These are phyloP conservation scores for Aspergillus felis DNA, from an alignment of 2,329 filamentous ascomycete species.

Conservation along the genomic window DNA sequence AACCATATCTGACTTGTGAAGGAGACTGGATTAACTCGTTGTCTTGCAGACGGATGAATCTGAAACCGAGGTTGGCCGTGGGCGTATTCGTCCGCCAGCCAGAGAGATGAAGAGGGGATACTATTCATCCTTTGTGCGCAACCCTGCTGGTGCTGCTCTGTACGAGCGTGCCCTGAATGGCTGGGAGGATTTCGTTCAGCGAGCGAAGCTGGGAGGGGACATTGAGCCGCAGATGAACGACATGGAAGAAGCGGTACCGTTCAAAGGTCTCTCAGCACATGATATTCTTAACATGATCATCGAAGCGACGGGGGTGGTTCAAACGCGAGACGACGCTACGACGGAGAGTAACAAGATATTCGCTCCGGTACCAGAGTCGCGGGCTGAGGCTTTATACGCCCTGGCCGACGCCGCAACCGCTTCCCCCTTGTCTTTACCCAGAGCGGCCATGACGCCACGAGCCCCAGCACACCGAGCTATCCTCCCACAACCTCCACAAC, in stretches of 20 bases:
- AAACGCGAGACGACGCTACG: conserved; percentile 7
- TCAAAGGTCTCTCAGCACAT: conserved; percentile 21
- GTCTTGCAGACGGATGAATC: conserved; percentile 26
- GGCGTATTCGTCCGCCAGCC: conserved; percentile 18
- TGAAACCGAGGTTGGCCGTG: conserved; percentile 26
- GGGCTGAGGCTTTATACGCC: conserved; percentile 27
- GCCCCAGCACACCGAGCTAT: conserved; percentile 32
- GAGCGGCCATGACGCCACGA: conserved; percentile 44
- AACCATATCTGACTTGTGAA: neutral
- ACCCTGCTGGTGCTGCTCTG: conserved; percentile 30
- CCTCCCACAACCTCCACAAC: conserved; percentile 22
- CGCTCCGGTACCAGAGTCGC: conserved; percentile 10
- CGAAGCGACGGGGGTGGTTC: conserved; percentile 25
- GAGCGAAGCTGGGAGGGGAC: conserved; percentile 35
- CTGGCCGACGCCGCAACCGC: conserved; percentile 36
- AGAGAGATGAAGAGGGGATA: conserved; percentile 31
- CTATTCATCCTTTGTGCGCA: conserved; percentile 32
- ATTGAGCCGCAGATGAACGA: conserved; percentile 39
- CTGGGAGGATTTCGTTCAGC: conserved; percentile 41
- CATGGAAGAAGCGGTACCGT: conserved; percentile 24
- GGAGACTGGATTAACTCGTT: conserved; percentile 11
- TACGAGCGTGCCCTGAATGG: conserved; percentile 33
- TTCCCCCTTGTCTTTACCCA: conserved; percentile 20
- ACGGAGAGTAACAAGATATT: conserved; percentile 5
- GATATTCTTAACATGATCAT: conserved; percentile 26